phyloP scores from a whole-genome alignment of 495 filamentous ascomycete species.

The Aspergillus sclerotiicarbonarius region DNA sequence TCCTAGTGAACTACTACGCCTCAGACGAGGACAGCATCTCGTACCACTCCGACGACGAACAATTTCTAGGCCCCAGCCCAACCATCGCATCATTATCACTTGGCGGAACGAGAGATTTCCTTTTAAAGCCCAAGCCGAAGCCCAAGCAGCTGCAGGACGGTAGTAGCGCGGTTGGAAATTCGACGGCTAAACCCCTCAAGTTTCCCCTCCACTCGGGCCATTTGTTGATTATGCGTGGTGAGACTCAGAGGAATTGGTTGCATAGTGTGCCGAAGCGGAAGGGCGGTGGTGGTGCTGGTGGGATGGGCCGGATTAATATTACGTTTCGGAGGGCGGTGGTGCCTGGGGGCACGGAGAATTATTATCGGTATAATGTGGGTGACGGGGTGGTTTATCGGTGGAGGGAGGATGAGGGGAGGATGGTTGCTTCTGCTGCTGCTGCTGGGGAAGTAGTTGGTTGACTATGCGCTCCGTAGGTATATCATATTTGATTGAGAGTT shows the following conservation, averaged over 20 bases:
- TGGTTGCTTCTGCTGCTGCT: no score
- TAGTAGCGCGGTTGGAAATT: neutral
- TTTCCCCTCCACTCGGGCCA: conserved; percentile 62
- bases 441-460: neutral
- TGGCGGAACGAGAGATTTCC: conserved; percentile 63
- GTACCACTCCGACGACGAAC: conserved; percentile 75
- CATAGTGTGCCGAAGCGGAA: conserved; percentile 73
- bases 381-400: conserved; percentile 60
- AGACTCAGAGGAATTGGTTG: conserved; percentile 68
- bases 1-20: conserved; percentile 75
- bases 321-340: conserved; percentile 66
- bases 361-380: conserved; percentile 74
- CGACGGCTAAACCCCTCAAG: conserved; percentile 47
- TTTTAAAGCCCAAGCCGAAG: conserved; percentile 77
- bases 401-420: conserved; percentile 52
- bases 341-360: conserved; percentile 68
- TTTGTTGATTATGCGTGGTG: conserved; percentile 69
- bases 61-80: conserved; percentile 64
- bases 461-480: neutral
- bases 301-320: conserved; percentile 66
- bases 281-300: conserved; percentile 46
- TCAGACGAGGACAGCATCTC: conserved; percentile 66
- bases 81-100: conserved; percentile 71
- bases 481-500: no score
- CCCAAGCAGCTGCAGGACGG: no score